Evolutionary conservation across 805 yeast genomes (phyloP).

Genomic region (Candida multigemmis): DNA sequence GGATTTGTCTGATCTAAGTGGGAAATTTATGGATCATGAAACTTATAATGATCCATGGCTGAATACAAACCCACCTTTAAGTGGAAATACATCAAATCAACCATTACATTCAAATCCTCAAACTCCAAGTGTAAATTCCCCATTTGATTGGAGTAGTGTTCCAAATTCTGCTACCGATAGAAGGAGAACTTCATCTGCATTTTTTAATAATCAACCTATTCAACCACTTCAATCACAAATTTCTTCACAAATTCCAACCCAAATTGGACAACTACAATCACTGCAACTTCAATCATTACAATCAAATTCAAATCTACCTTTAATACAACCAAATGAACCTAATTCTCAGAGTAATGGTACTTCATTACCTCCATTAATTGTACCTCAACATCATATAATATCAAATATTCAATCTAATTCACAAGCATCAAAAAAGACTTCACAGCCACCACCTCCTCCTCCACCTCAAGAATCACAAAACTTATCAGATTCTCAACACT

Average conservation of each 20-base stretch:
- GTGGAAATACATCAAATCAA: constrained; percentile 1
- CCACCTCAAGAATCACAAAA: constrained; percentile 2
- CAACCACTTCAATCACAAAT: constrained; percentile 7
- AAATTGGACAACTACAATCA: constrained; percentile 1
- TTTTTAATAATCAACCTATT: constrained; percentile 26
- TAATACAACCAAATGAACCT: neutral
- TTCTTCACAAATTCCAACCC: constrained; percentile 6
- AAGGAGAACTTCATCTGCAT: constrained; percentile 46
- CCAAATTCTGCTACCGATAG: constrained; percentile 19
- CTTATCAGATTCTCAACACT: constrained; percentile 1
- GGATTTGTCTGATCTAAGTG: constrained; percentile 26
- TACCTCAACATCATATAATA: neutral
- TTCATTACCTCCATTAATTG: neutral
- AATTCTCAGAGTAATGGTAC: neutral
- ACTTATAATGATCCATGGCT: neutral
- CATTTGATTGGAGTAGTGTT: constrained; percentile 9
- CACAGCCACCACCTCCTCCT: constrained; percentile 1
- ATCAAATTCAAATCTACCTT: neutral
- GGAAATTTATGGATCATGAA: constrained; percentile 23
- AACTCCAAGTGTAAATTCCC: constrained; percentile 6
- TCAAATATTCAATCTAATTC: neutral
- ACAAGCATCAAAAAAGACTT: constrained; percentile 3
- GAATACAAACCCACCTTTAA: neutral
- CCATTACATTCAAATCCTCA: constrained; percentile 4
- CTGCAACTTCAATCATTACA: constrained; percentile 1